Evolutionary conservation across 1,284 basidiomycete genomes (phyloP), one percentile per base, ranked within the genome.

Genomic region (Ceratobasidium sp.): DNA sequence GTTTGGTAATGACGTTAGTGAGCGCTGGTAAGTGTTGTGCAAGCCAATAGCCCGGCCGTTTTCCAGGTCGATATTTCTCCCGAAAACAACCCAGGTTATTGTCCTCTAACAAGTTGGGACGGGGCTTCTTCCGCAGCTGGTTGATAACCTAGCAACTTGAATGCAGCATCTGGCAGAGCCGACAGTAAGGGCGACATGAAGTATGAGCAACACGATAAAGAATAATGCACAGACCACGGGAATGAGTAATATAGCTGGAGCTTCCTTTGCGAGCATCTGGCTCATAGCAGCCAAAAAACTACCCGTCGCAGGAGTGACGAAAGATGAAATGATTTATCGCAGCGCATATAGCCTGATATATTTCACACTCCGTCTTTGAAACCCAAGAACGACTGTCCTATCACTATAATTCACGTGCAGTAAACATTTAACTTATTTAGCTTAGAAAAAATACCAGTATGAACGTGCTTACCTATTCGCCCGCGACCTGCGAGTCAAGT

Each of bases 51-150:
- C 25, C 69, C 29, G 7, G 55, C 25, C 8, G 34, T 64, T 56
- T 55, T 64, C 45, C 47, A 55, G 7, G 32, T 29, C 50, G 65
- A 70, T 1, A 65, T 65, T 17, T 20, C 13, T 15, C 12, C 60
- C 1, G 58, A 27, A 29, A 62, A 69, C 56, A 69, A 69, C n/a
- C 68, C 68, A 34, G 53, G 34, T 17, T 56, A 35, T 22, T 40
- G 60, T 20, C 56, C 32, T 8, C 25, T 40, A 40, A 40, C 38
- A 40, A 17, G 17, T 3, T 5, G 5, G 47, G 42, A 32, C 17
- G 56, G 56, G 1, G 13, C 2, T 17, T 43, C 54, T 1, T 56
- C 54, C n/a, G n/a, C n/a, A 34, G 34, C 29, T n/a, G 56, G 42
- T 3, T 25, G 29, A n/a, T n/a, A n/a, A 4, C 56, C 56, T 8